A percentile compares a stretch with the other conserved stretches of the same genome.
Conservation (phyloP, 1,284 basidiomycete genomes). For the Thecaphora thlaspeos region DNA sequence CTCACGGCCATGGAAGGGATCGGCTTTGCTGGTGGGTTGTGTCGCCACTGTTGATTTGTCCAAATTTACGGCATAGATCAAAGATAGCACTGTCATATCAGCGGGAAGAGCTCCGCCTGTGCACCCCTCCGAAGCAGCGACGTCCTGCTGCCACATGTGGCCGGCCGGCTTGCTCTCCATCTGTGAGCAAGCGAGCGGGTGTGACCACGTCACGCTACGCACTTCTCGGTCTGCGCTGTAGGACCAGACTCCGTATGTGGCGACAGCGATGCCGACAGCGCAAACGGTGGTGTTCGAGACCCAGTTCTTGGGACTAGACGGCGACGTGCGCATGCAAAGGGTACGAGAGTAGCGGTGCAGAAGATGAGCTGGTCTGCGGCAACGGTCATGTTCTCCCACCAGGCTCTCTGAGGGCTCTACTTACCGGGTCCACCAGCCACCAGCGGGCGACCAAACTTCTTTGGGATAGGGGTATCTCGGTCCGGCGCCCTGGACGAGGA, state of each 20-base stretch:
- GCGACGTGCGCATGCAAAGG: neutral
- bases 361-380: too few relatives aligned
- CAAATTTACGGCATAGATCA: too few relatives aligned
- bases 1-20: slow-evolving; percentile 52
- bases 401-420: too few relatives aligned
- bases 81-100: too few relatives aligned
- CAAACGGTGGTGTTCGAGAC: slow-evolving; percentile 61
- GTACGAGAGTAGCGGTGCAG: neutral
- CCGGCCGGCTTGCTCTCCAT: too few relatives aligned
- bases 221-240: slow-evolving; percentile 63
- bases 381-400: too few relatives aligned
- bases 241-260: slow-evolving; percentile 62
- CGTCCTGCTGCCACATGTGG: too few relatives aligned
- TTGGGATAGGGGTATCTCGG: slow-evolving; percentile 64
- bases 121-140: too few relatives aligned
- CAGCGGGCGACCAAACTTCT: slow-evolving; percentile 64
- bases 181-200: too few relatives aligned
- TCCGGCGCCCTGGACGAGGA: slow-evolving; percentile 54
- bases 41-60: slow-evolving; percentile 54
- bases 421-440: slow-evolving; percentile 64
- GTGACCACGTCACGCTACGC: too few relatives aligned
- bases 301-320: slow-evolving; percentile 62
- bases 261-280: slow-evolving; percentile 60
- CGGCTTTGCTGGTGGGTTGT: slow-evolving; percentile 48
- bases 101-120: too few relatives aligned